These are phyloP conservation scores for Nicotiana sylvestris DNA, from an alignment of 257 asterid genomes.

Conservation along the genomic window DNA sequence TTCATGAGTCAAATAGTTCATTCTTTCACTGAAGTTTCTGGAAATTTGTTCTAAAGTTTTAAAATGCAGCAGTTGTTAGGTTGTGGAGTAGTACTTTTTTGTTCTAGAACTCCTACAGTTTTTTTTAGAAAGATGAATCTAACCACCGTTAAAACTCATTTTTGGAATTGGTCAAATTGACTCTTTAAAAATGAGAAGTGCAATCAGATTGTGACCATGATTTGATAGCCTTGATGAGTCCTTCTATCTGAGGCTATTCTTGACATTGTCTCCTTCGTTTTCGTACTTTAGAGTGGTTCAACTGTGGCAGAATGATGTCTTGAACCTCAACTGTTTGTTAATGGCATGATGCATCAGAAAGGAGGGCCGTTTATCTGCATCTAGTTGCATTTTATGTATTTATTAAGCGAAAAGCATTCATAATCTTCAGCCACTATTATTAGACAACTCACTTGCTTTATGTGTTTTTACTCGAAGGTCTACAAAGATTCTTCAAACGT, in stretches of 20 bases:
- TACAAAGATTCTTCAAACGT: constrained; percentile 73
- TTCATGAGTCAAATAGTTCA: neutral
- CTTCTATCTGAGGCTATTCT: neutral
- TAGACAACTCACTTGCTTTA: neutral
- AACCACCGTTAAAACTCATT: neutral
- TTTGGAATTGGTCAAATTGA: neutral
- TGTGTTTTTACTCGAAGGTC: constrained; percentile 43
- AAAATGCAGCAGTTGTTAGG: neutral
- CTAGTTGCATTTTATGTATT: neutral
- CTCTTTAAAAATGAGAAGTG: neutral
- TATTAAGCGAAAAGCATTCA: neutral
- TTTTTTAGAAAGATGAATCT: neutral
- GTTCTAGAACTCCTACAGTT: neutral
- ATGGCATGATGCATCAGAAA: neutral
- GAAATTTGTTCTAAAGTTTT: neutral
- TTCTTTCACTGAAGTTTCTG: neutral
- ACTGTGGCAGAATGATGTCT: neutral
- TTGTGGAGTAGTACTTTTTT: neutral
- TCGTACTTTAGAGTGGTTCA: neutral
- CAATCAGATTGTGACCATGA: neutral
- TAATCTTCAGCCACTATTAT: neutral
- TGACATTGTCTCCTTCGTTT: neutral
- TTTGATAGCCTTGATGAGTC: neutral
- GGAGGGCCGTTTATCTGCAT: neutral
- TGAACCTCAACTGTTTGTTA: neutral